Conservation (phyloP, 768 basidiomycete genomes). For the Flagelloscypha sp. region DNA sequence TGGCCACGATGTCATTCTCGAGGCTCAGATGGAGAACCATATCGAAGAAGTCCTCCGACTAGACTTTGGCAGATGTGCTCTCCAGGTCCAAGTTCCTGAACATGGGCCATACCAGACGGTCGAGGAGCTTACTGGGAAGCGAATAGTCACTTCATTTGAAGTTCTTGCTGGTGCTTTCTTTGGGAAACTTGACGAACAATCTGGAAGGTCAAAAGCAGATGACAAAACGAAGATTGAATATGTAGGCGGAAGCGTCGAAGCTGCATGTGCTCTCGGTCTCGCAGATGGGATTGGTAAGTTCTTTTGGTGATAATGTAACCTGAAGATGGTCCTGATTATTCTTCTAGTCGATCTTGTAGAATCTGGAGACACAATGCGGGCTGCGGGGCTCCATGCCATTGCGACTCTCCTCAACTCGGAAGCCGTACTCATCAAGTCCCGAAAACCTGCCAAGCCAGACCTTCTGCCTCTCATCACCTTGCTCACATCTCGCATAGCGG, state of each 20-base stretch:
- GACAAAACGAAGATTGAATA: slow-evolving; percentile 81
- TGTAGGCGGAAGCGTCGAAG: slow-evolving; percentile 96
- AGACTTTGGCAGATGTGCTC: slow-evolving; percentile 85
- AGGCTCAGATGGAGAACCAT: slow-evolving; percentile 71
- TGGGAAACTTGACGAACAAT: slow-evolving; percentile 45
- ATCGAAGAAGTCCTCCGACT: slow-evolving; percentile 77
- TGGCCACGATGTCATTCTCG: slow-evolving; percentile 94
- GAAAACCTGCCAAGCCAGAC: slow-evolving; percentile 50
- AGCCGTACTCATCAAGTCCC: slow-evolving; percentile 88
- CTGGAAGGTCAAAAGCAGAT: too few relatives aligned
- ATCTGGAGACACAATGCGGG: slow-evolving; percentile 99
- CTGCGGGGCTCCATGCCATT: slow-evolving; percentile 90
- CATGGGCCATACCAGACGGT: slow-evolving; percentile 55
- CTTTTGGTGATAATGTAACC: slow-evolving; percentile 2
- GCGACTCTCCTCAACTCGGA: slow-evolving; percentile 80
- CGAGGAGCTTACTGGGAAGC: slow-evolving; percentile 80
- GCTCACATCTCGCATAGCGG: slow-evolving; percentile 78
- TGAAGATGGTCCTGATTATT: slow-evolving; percentile 5
- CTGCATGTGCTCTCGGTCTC: slow-evolving; percentile 90
- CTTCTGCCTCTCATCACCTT: slow-evolving; percentile 62
- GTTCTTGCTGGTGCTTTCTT: slow-evolving; percentile 82
- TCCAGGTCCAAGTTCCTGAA: slow-evolving; percentile 91
- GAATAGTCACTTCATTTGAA: slow-evolving; percentile 93
- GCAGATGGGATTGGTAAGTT: slow-evolving; percentile 91
- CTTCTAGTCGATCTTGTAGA: slow-evolving; percentile 88